Evolutionary conservation across 768 basidiomycete species (phyloP), one percentile per base, ranked within the genome.

Genomic region (Chalciporus chontae): DNA sequence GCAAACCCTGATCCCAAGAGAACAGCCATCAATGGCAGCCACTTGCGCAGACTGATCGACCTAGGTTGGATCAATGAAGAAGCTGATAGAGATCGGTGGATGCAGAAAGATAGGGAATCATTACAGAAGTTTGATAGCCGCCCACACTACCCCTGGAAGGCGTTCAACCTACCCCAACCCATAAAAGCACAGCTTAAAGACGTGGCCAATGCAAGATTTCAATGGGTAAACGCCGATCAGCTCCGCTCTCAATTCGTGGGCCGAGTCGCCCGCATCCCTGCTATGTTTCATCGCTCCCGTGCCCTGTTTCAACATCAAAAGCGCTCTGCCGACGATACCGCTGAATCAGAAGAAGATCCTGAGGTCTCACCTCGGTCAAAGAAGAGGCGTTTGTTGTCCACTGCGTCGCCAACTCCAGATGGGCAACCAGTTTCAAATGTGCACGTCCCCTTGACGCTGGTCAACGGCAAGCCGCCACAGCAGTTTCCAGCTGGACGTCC

Each of bases 401-500:
- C 38, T 27, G 34, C 40, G 8, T 21, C 46, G 1, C 27, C 36
- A 11, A 29, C 45, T 15, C 47, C 48, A 5, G 50, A 21, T 8
- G 50, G 48, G 19, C 53, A 50, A 26, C 40, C 52, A 6, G 8
- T 38, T 40, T 36, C 39, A 4, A n/a, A 53, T 21, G 38, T 23
- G 1, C 51, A 55, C 2, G 11, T 45, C 10, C 59, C 68, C 13
- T 47, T 59, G 48, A 40, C 56, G 19, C 42, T 64, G 43, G 43
- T 69, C 32, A 64, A 66, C 15, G 66, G 68, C 29, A 69, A 56
- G 26, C 61, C 63, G 39, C 66, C 68, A 37, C 64, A 64, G 17
- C 68, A 68, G 40, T 65, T 55, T 40, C 61, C 66, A 8, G 57
- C 63, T 3, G 67, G 67, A 8, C 56, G 31, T 26, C 55, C 47